Base-by-base conservation (phyloP, 148 eudicot species). In the Rhododendron henanense region DNA sequence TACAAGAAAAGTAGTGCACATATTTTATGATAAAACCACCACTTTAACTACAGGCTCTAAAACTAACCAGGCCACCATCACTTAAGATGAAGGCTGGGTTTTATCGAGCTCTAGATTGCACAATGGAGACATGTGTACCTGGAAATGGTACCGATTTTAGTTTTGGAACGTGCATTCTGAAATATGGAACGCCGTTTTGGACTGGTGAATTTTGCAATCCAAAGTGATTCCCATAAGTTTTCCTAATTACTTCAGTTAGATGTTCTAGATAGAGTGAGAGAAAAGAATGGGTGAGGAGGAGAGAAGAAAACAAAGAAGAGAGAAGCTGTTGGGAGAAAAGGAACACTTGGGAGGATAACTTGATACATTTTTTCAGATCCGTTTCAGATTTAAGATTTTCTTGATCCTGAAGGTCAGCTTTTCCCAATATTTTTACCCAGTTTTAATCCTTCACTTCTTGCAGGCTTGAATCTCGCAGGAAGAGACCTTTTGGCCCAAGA, bases 391-490 rank as follows among this genome's bases (percentile, higher is more conserved):
- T 23, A 45, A 55, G 67, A 45, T 81, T 35, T 80, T 81, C 83
- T 55, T 10, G 39, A 44, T 55, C 47, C 9, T 55, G 83, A 81
- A 53, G 19, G 47, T 81, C 79, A 16, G 45, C 5, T 31, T 71
- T 71, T 81, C 57, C 83, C 81, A 45, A 19, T 59, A 78, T 15
- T 53, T 14, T 53, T 81, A 25, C 78, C 63, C 65, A 48, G 37
- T 16, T 74, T 35, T 71, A 3, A 23, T 83, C 37, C 16, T 59
- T 44, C 73, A 67, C 69, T 48, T 23, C 23, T 55, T 90, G 91
- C 92, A 96, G 98, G 98, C 95, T 95, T 86, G 98, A 94, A 87
- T 92, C 99, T 85, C 97, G 92, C 81, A 89, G 90, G 89, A 96
- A 94, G 87, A 94, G 92, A 84, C 97, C 98, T 75, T 91, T 91